These are phyloP conservation scores for Neoscytalidium dimidiatum DNA, from an alignment of 2,329 filamentous ascomycete genomes.

Conservation along the genomic window DNA sequence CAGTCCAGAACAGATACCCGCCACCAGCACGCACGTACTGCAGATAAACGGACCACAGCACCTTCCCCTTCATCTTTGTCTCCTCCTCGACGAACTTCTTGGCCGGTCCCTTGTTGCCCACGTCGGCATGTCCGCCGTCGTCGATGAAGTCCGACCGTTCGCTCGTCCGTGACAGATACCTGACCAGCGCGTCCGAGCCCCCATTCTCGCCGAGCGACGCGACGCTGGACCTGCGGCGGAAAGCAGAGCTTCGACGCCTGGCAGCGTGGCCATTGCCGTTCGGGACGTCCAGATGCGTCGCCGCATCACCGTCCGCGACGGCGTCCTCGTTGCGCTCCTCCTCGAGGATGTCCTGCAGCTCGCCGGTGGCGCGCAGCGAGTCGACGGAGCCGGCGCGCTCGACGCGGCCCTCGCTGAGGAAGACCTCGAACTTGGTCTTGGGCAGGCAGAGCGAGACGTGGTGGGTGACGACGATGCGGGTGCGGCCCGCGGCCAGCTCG, in stretches of 20 bases:
- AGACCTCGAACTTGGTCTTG: conserved; percentile 72
- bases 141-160: conserved; percentile 19
- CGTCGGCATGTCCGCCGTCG: conserved; percentile 37
- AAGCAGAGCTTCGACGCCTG: conserved; percentile 11
- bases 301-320: conserved; percentile 37
- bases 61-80: conserved; percentile 67
- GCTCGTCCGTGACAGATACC: conserved; percentile 16
- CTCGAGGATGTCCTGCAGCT: conserved; percentile 45
- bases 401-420: conserved; percentile 69
- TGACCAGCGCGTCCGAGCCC: background rate
- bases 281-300: conserved; percentile 11
- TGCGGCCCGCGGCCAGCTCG: conserved; percentile 67
- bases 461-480: conserved; percentile 78
- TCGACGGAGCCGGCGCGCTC: conserved; percentile 65
- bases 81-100: conserved; percentile 79
- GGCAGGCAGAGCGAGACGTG: conserved; percentile 72
- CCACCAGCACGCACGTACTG: conserved; percentile 69
- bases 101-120: conserved; percentile 36
- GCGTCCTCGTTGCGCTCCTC: conserved; percentile 48
- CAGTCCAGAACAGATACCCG: conserved; percentile 60
- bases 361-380: conserved; percentile 51
- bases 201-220: conserved; percentile 2
- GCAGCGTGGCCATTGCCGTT: conserved; percentile 45
- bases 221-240: background rate
- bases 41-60: conserved; percentile 67